Conservation (phyloP, 768 basidiomycete species). For the Lactifluus rugatus region DNA sequence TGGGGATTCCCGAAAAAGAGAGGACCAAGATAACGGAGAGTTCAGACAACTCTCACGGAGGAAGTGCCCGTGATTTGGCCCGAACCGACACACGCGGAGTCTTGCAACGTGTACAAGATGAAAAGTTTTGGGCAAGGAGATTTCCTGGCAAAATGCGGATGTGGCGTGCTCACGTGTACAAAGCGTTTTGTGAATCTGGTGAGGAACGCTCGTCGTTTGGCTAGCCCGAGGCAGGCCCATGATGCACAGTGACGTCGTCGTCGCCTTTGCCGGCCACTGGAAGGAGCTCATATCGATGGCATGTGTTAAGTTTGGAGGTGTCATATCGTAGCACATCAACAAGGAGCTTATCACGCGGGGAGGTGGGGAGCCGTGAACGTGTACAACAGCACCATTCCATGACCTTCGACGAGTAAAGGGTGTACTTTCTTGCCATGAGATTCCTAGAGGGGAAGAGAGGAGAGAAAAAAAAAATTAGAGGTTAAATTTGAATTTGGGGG, state of each 20-base stretch:
- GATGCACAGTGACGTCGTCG: conserved; percentile 17
- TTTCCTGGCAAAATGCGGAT: conserved; percentile 18
- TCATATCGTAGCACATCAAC: conserved; percentile 14
- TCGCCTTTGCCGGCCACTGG: conserved; percentile 1
- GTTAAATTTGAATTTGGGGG: neutral
- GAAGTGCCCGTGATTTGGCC: conserved; percentile 14
- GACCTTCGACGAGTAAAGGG: conserved; percentile 1
- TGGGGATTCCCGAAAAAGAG: conserved; percentile 1
- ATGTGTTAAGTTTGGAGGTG: conserved; percentile 4
- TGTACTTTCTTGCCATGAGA: neutral
- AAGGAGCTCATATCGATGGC: conserved; percentile 16
- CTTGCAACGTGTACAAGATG: conserved; percentile 17
- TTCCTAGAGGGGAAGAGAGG: neutral
- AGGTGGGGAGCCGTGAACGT: conserved; percentile 6
- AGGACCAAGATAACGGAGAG: conserved; percentile 8
- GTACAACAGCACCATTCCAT: neutral
- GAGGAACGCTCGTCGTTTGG: conserved; percentile 19
- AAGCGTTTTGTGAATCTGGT: conserved; percentile 17
- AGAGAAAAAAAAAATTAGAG: neutral
- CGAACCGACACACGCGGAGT: conserved; percentile 18
- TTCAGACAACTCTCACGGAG: conserved; percentile 12
- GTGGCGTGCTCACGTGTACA: conserved; percentile 20
- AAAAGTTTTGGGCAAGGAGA: conserved; percentile 15
- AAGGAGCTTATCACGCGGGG: conserved; percentile 6
- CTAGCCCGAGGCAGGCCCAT: conserved; percentile 17